Evolutionary conservation across 495 filamentous ascomycete species (phyloP).

Genomic region (Xylaria scruposa): DNA sequence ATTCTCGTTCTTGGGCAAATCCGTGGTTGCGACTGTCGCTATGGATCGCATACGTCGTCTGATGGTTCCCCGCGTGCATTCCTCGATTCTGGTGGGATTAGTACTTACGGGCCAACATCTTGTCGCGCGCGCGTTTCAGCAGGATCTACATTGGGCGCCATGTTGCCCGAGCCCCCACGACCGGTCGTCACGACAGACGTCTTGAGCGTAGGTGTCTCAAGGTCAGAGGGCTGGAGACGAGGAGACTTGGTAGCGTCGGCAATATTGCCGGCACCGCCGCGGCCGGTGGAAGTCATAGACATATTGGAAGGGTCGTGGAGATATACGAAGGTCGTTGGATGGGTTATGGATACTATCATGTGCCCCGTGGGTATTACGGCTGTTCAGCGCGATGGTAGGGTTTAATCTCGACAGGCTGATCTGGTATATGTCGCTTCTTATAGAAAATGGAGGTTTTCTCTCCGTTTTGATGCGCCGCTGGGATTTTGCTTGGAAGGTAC

Average conservation of each 20-base stretch:
- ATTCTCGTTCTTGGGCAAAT: neutral
- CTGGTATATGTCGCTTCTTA: neutral
- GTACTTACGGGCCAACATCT: constrained; percentile 71
- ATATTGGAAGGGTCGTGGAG: constrained; percentile 8
- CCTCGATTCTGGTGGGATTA: neutral
- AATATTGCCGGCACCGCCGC: constrained; percentile 77
- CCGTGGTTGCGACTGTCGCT: neutral
- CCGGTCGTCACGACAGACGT: constrained; percentile 81
- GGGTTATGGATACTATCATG: neutral
- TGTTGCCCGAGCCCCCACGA: constrained; percentile 70
- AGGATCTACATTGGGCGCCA: constrained; percentile 71
- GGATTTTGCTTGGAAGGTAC: neutral
- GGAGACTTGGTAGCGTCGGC: constrained; percentile 60
- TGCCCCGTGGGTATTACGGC: neutral
- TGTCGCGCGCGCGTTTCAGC: constrained; percentile 76
- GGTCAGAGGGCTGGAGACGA: constrained; percentile 60
- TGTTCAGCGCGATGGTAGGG: neutral
- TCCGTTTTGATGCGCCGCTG: neutral
- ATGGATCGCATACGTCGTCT: neutral
- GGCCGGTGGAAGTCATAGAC: constrained; percentile 53
- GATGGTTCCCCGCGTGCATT: neutral
- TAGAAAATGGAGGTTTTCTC: neutral
- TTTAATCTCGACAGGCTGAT: neutral
- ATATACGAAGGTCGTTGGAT: neutral
- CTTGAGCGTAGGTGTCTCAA: constrained; percentile 85